These are phyloP conservation scores for Tolypocladium endophyticum DNA, from an alignment of 2,329 filamentous ascomycete species.

Conservation along the genomic window DNA sequence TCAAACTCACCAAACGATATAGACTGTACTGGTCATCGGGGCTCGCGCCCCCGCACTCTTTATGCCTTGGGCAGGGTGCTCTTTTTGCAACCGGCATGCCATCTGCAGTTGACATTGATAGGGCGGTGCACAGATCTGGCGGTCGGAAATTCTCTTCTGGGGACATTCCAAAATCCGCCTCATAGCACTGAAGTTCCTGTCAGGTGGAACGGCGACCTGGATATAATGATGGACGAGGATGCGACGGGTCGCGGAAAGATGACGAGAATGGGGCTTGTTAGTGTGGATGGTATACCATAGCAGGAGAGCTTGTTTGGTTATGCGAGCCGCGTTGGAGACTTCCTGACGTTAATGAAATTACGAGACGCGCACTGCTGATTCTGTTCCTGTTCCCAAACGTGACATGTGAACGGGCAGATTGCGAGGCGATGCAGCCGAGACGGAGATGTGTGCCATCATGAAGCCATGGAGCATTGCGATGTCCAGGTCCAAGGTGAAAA, in stretches of 20 bases:
- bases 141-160: neutral
- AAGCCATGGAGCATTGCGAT: neutral
- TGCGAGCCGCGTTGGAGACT: neutral
- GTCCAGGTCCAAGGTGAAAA: neutral
- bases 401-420: neutral
- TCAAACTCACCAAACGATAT: conserved; percentile 20
- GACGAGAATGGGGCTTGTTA: neutral
- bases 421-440: neutral
- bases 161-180: neutral
- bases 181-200: neutral
- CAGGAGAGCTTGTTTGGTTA: neutral
- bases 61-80: conserved; percentile 17
- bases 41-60: conserved; percentile 17
- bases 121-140: neutral
- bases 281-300: conserved; percentile 5
- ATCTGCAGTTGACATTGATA: conserved; percentile 7
- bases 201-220: neutral
- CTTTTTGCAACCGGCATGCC: conserved; percentile 18
- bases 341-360: neutral
- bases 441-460: neutral
- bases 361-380: neutral
- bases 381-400: neutral
- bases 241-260: neutral
- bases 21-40: conserved; percentile 25
- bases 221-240: neutral